Base-by-base conservation (phyloP, 176 grass and related monocot genomes). In the Aegilops sharonensis region DNA sequence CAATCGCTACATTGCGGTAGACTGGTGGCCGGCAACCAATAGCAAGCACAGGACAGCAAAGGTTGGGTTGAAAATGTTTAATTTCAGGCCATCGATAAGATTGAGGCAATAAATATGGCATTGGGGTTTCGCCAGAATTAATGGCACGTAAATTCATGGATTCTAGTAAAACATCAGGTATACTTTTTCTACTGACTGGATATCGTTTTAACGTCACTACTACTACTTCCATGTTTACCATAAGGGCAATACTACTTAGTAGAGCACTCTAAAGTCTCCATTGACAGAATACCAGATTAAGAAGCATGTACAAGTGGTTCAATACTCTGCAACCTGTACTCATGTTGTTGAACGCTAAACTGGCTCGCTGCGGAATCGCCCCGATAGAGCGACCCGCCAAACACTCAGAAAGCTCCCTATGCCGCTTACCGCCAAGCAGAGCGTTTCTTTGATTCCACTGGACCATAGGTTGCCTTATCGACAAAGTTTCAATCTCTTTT, bases 321-420 rank as follows among this genome's bases (percentile, higher is more conserved):
- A 74, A 67, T 35, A 29, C 36, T 79, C 73, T 79, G 24, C 18
- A 73, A 37, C 73, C 43, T 45, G 54, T 24, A 85, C 23, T 82
- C 17, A 25, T 78, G 13, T 65, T 78, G 34, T 31, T 20, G 25
- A 78, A 45, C 27, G 74, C 11, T 50, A 37, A 78, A 83, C 63
- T 32, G 17, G 29, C 15, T 39, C 8, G 8, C 63, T 63, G 50
- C 27, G 35, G 35, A 14, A 81, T 68, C 68, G 21, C 45, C 8
- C 47, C 11, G 29, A 68, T 15, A 68, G 11, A 56, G n/a, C 76
- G 9, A 48, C 20, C 14, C 4, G 17, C n/a, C 7, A 72, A 79
- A 57, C 35, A 68, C 10, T 30, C 48, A 61, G 7, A 60, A 62
- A 75, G 35, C 6, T 68, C 36, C 23, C 23, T 17, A 32, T 75